Evolutionary conservation across 2,329 filamentous ascomycete species (phyloP).

Genomic region (Trichocomaceae sp.): DNA sequence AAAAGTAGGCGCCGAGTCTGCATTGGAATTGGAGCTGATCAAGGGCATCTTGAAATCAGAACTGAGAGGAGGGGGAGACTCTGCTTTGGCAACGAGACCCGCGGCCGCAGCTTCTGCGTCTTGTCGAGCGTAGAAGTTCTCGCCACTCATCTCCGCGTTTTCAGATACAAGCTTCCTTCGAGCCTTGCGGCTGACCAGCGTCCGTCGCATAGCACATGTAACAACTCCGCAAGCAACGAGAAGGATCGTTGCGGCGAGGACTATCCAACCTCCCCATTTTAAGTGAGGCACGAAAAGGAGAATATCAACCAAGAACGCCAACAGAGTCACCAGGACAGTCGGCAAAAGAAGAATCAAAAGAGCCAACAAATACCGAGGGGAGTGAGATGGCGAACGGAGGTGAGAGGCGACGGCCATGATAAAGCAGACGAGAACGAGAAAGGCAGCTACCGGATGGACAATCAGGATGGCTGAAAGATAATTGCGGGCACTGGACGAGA

Average conservation of each 20-base stretch:
- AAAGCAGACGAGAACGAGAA: conserved; percentile 79
- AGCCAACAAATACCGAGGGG: conserved; percentile 75
- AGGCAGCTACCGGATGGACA: conserved; percentile 82
- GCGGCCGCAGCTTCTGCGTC: conserved; percentile 29
- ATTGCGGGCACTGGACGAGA: conserved; percentile 58
- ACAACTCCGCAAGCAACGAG: conserved; percentile 76
- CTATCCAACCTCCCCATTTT: conserved; percentile 89
- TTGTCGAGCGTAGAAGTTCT: conserved; percentile 75
- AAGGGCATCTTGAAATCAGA: conserved; percentile 53
- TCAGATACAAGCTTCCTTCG: conserved; percentile 84
- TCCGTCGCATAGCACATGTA: conserved; percentile 90
- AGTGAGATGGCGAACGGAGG: conserved; percentile 81
- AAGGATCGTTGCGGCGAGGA: conserved; percentile 79
- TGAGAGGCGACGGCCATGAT: conserved; percentile 73
- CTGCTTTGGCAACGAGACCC: conserved; percentile 36
- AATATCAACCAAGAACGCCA: conserved; percentile 89
- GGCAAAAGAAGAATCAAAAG: conserved; percentile 82
- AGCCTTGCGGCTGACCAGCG: conserved; percentile 85
- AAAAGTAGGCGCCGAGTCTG: conserved; percentile 46
- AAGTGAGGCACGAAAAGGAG: conserved; percentile 90
- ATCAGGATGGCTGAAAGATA: conserved; percentile 83
- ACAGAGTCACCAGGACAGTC: conserved; percentile 72
- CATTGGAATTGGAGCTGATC: conserved; percentile 45
- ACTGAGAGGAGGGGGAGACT: conserved; percentile 43
- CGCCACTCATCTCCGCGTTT: conserved; percentile 94